Evolutionary conservation across 1,284 basidiomycete species (phyloP), one percentile per base, ranked within the genome.

Genomic region (Papiliotrema fonsecae): DNA sequence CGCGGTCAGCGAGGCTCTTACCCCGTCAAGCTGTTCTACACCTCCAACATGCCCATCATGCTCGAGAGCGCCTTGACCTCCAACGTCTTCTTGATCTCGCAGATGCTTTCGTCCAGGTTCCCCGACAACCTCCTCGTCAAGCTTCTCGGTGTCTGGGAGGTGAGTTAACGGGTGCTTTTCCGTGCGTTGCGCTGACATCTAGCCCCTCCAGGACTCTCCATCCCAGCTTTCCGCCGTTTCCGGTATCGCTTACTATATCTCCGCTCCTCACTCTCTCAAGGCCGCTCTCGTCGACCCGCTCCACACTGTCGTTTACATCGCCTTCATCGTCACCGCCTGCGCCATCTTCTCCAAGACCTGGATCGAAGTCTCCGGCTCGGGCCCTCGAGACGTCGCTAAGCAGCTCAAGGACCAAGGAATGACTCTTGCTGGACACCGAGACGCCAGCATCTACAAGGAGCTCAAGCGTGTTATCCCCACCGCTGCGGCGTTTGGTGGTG

Each of bases 11-110:
- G 91, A 42, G 92, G 88, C 41, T 83, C 84, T 31, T 98, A 96
- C 80, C 94, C 96, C 51, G 83, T 98, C 78, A 98, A 97, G 78
- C 83, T 98, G 39, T 98, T 98, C 79, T 98, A 98, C 78, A 97
- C 94, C 22, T 87, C 84, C 57, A 98, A 97, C 80, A 97, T 97
- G 94, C 93, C 94, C 56, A 98, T 98, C 80, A 98, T 98, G 94
- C 83, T 98, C 58, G 88, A 97, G 76, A 86, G 83, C 24, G 93
- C 94, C 11, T 79, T 97, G 52, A 93, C 91, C 9, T 87, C 84
- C 55, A 97, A 98, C 76, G 83, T 97, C 25, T 97, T 93, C 78
- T 89, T 98, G 73, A 82, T 98, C 67, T 89, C 85, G 39, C 96
- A 97, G 76, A 97, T 97, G 94, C 81, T 97, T 61, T 82, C 85